These are phyloP conservation scores for Apiospora malaysiana DNA, from an alignment of 2,329 filamentous ascomycete species.

Conservation along the genomic window DNA sequence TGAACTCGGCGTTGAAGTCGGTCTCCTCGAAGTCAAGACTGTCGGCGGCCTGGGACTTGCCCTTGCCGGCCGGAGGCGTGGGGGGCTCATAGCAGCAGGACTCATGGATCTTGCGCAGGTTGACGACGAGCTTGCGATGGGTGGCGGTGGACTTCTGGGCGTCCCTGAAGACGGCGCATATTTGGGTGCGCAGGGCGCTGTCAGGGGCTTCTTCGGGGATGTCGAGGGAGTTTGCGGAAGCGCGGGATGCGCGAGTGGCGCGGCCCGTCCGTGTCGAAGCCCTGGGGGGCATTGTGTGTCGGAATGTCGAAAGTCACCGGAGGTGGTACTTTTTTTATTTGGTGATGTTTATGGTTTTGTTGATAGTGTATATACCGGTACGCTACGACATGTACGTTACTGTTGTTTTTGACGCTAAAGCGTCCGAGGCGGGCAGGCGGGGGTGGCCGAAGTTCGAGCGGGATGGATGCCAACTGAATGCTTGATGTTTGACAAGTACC, in stretches of 20 bases:
- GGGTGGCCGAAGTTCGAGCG: background rate
- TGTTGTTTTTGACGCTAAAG: conserved; percentile 7
- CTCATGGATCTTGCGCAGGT: conserved; percentile 89
- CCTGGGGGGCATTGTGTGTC: conserved; percentile 54
- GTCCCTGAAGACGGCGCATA: conserved; percentile 76
- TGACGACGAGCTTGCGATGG: conserved; percentile 88
- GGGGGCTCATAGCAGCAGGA: conserved; percentile 73
- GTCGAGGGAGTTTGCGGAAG: conserved; percentile 51
- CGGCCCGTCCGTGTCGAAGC: conserved; percentile 53
- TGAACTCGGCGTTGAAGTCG: conserved; percentile 87
- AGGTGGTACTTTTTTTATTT: conserved; percentile 5
- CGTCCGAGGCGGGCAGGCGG: background rate
- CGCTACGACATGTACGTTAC: conserved; percentile 18
- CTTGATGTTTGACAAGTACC: background rate
- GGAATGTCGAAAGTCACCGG: conserved; percentile 21
- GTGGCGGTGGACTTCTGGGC: conserved; percentile 89
- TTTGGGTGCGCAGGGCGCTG: conserved; percentile 73
- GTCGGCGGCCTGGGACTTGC: conserved; percentile 61
- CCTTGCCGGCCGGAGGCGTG: conserved; percentile 52
- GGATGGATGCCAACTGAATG: no score
- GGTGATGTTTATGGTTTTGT: conserved; percentile 29
- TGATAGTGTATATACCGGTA: conserved; percentile 22
- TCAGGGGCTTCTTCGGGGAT: conserved; percentile 75
- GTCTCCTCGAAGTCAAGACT: conserved; percentile 78
- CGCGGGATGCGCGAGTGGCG: conserved; percentile 53